Conservation (phyloP, 2,329 filamentous ascomycete species). For the Calonectria hongkongensis region DNA sequence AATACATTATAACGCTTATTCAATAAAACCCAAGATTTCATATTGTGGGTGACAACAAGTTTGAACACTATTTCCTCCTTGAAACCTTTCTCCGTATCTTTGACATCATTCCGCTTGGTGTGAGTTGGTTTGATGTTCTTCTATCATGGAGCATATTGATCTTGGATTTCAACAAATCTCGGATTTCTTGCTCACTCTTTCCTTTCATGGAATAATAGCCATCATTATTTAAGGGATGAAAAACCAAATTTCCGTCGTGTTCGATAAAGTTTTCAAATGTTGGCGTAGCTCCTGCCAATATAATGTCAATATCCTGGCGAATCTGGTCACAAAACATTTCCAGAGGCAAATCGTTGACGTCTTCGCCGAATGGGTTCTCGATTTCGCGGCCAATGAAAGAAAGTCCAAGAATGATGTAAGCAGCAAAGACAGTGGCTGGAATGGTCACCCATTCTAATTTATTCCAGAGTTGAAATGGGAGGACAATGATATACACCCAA, state of each 20-base stretch:
- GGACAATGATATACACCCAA: conserved; percentile 85
- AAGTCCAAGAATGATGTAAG: conserved; percentile 88
- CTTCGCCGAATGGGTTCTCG: conserved; percentile 87
- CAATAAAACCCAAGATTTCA: no score
- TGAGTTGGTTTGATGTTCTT: background rate
- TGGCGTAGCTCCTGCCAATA: conserved; percentile 58
- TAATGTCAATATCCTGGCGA: conserved; percentile 82
- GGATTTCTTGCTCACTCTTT: conserved; percentile 13
- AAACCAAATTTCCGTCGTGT: conserved; percentile 4
- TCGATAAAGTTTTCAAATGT: background rate
- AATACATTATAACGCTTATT: no score
- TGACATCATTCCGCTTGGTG: background rate
- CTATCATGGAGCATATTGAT: background rate
- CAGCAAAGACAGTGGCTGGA: conserved; percentile 80
- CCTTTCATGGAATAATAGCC: background rate
- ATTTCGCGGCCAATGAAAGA: conserved; percentile 84
- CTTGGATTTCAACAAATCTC: background rate
- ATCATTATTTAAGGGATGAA: conserved; percentile 1
- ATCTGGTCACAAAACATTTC: conserved; percentile 85
- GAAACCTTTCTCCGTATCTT: background rate
- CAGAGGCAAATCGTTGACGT: conserved; percentile 86
- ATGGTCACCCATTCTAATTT: conserved; percentile 83
- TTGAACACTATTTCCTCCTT: no score
- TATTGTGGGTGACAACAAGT: no score
- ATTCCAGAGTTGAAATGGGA: conserved; percentile 85